Conservation (phyloP, 2,329 filamentous ascomycete genomes). For the Xylaria sp. region DNA sequence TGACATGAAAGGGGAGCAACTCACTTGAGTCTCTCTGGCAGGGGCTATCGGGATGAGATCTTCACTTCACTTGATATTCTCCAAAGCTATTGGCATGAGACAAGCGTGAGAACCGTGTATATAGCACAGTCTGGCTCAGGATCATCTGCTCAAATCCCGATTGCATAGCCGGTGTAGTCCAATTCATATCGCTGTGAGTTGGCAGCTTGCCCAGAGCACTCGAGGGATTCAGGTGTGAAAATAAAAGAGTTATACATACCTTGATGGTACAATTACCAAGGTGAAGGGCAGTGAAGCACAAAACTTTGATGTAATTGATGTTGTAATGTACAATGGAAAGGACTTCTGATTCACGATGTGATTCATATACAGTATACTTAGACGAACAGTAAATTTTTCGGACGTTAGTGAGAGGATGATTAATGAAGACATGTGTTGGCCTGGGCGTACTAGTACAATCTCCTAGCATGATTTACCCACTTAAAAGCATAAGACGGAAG, state of each 20-base stretch:
- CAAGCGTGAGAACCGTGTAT: conserved; percentile 3
- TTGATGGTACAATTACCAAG: conserved; percentile 27
- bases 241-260: conserved; percentile 26
- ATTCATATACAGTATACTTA: conserved; percentile 3
- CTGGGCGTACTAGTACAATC: not conserved
- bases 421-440: conserved; percentile 3
- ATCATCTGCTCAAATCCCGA: not conserved
- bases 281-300: not conserved
- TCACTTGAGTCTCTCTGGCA: conserved; percentile 7
- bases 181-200: not conserved
- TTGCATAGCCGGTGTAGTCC: not conserved
- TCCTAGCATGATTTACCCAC: not conserved
- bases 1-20: not conserved
- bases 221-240: conserved; percentile 5
- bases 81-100: conserved; percentile 4
- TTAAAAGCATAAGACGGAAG: conserved; percentile 23
- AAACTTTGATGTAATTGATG: conserved; percentile 13
- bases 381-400: conserved; percentile 31
- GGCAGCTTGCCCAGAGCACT: conserved; percentile 20
- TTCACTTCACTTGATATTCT: conserved; percentile 27
- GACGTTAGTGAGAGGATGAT: conserved; percentile 6
- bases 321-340: conserved; percentile 27
- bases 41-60: not conserved
- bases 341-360: conserved; percentile 10
- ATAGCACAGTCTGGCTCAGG: not conserved